Base-by-base conservation (phyloP, 2,329 filamentous ascomycete species). In the Madurella fahalii region DNA sequence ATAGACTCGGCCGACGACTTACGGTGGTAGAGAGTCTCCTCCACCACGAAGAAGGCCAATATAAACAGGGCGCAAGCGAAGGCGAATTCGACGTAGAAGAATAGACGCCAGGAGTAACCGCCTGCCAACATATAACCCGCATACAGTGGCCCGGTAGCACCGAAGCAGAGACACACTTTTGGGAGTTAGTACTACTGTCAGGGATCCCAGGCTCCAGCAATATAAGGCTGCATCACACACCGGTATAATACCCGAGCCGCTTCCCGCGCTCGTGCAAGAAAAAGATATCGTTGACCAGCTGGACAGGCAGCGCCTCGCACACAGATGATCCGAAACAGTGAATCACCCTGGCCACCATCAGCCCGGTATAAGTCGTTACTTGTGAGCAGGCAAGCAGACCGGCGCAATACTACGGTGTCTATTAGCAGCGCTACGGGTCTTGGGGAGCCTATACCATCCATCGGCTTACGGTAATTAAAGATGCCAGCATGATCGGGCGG, bases 111-210 rank as follows among this genome's bases (percentile, higher is more conserved):
- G 4, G 78, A 80, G 63, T 81, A 77, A n/a, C 76, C 76, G 0
- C 74, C 79, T 1, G 75, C 72, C 4, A 83, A 73, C 78, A 83
- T 82, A 65, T 83, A 83, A 5, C 79, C 78, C 0, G 80, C 78
- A 37, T 78, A 81, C 0, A 83, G 68, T 0, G 80, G 77, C 1
- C 78, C 77, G 1, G 77, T 77, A 0, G 77, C 67, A 2, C 78
- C 79, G 20, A 79, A 72, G 60, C 79, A 81, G 40, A 82, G 74
- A 47, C 73, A 76, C n/a, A 80, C 77, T 60, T 54, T 34, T 9
- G 4, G 2, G 5, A 15, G 20, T 54, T 9, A 54, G 50, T 16
- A 15, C 12, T 2, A 2, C 13, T 17, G n/a, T n/a, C n/a, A n/a
- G n/a, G n/a, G n/a, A n/a, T n/a, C n/a, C n/a, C n/a, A n/a, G n/a